Conservation (phyloP, 2,329 filamentous ascomycete genomes). For the Leptosphaerulina australis region DNA sequence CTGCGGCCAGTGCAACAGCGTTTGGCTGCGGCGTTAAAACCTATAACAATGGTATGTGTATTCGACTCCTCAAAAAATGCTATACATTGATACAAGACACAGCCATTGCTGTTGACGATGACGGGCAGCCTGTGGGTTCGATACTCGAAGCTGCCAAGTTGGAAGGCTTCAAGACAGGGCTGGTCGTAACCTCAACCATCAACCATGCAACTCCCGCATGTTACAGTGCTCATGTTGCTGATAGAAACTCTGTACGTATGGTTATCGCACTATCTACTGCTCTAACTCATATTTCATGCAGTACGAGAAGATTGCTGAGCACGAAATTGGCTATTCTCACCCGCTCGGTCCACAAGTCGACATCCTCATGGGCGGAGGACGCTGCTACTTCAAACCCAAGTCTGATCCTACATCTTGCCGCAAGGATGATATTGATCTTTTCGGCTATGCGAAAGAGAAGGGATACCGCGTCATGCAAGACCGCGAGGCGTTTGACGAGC, state of each 20-base stretch:
- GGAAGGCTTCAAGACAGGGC: constrained; percentile 50
- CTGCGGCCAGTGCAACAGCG: constrained; percentile 51
- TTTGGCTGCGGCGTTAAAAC: constrained; percentile 51
- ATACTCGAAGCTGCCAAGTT: constrained; percentile 52
- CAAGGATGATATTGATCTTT: constrained; percentile 47
- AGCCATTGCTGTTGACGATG: constrained; percentile 45
- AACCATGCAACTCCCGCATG: constrained; percentile 45
- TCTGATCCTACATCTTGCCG: constrained; percentile 48
- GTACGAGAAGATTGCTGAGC: constrained; percentile 49
- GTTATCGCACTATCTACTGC: no score
- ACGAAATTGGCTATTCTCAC: constrained; percentile 50
- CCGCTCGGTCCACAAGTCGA: constrained; percentile 50
- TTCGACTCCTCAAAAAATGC: background rate
- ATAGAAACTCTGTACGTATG: constrained; percentile 37
- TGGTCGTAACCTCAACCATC: constrained; percentile 53
- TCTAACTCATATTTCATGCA: no score
- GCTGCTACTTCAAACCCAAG: constrained; percentile 52
- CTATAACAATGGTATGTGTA: constrained; percentile 40
- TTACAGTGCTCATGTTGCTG: constrained; percentile 18
- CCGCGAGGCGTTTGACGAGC: constrained; percentile 44
- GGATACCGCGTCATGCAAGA: constrained; percentile 49
- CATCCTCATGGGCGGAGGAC: constrained; percentile 51
- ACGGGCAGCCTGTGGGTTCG: constrained; percentile 46
- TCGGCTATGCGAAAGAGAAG: constrained; percentile 42
- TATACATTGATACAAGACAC: background rate